Evolutionary conservation across 2,329 filamentous ascomycete species (phyloP).

Genomic region (Furcasterigmium sp.): DNA sequence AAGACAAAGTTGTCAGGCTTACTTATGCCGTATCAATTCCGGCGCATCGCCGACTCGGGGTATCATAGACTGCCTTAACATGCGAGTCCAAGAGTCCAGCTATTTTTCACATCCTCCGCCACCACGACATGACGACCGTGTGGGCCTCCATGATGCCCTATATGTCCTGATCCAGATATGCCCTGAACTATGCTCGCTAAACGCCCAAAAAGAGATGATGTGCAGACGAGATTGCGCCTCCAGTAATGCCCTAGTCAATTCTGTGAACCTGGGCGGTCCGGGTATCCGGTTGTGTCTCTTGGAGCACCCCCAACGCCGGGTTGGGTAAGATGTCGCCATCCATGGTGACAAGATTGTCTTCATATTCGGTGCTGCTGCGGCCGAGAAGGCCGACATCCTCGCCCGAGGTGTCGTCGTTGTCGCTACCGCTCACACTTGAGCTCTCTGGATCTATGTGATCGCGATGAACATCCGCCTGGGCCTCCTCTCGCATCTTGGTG

Average conservation of each 20-base stretch:
- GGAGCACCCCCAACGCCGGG: slow-evolving; percentile 15
- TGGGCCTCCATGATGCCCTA: slow-evolving; percentile 3
- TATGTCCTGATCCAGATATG: slow-evolving; percentile 1
- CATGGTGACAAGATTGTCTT: slow-evolving; percentile 29
- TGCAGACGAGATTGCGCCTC: background rate
- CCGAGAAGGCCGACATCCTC: slow-evolving; percentile 42
- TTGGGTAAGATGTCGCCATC: slow-evolving; percentile 35
- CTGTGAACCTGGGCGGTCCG: slow-evolving; percentile 10
- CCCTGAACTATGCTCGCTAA: slow-evolving; percentile 6
- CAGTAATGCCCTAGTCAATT: slow-evolving; percentile 8
- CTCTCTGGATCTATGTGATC: slow-evolving; percentile 29
- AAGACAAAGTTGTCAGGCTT: too few species aligned
- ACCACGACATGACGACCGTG: too few species aligned
- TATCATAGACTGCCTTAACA: too few species aligned
- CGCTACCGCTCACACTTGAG: slow-evolving; percentile 32
- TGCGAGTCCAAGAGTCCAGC: too few species aligned
- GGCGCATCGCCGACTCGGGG: too few species aligned
- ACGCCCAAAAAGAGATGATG: slow-evolving; percentile 5
- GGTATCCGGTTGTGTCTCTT: slow-evolving; percentile 12
- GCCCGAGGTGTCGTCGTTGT: slow-evolving; percentile 34
- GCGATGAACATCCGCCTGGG: slow-evolving; percentile 46
- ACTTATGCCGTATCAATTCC: too few species aligned
- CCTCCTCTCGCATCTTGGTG: slow-evolving; percentile 77
- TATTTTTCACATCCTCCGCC: too few species aligned
- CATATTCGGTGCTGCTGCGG: slow-evolving; percentile 29